Evolutionary conservation across 192 early-diverging fungal genomes (phyloP).

Genomic region (Gonapodya prolifera): DNA sequence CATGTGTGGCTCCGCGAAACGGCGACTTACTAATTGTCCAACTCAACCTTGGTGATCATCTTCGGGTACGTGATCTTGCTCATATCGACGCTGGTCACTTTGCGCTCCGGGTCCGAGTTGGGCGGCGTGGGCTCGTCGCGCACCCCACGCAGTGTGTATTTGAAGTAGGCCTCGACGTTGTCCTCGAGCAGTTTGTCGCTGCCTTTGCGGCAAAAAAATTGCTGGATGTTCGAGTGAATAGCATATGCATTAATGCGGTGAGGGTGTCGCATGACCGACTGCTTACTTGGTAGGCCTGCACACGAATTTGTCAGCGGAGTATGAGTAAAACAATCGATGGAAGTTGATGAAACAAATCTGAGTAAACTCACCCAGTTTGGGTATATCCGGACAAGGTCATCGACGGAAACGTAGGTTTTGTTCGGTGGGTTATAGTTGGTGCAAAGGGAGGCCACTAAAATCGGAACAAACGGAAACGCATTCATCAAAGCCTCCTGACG

Average conservation of each 20-base stretch:
- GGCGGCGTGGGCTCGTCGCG: not conserved
- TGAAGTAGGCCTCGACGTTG: not conserved
- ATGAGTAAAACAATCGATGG: not conserved
- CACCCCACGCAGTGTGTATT: not conserved
- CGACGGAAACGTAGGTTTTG: not conserved
- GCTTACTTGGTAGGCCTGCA: not conserved
- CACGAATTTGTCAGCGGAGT: not conserved
- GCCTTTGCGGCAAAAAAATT: not conserved
- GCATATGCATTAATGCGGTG: too few species aligned
- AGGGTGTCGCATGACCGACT: too few species aligned
- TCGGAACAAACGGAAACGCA: too few species aligned
- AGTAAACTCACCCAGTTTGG: not conserved
- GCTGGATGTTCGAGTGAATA: not conserved
- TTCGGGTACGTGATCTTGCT: not conserved
- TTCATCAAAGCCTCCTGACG: too few species aligned
- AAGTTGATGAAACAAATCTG: too few species aligned
- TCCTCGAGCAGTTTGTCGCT: conserved; percentile 1
- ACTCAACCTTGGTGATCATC: not conserved
- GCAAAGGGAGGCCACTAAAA: not conserved
- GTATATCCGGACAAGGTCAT: not conserved
- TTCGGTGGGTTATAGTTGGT: not conserved
- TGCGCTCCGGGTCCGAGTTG: not conserved
- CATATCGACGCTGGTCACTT: not conserved
- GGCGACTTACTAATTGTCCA: not conserved
- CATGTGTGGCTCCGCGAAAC: too few species aligned